Evolutionary conservation across 2,329 filamentous ascomycete genomes (phyloP), one percentile per base, ranked within the genome.

Genomic region (Colletotrichum truncatum): DNA sequence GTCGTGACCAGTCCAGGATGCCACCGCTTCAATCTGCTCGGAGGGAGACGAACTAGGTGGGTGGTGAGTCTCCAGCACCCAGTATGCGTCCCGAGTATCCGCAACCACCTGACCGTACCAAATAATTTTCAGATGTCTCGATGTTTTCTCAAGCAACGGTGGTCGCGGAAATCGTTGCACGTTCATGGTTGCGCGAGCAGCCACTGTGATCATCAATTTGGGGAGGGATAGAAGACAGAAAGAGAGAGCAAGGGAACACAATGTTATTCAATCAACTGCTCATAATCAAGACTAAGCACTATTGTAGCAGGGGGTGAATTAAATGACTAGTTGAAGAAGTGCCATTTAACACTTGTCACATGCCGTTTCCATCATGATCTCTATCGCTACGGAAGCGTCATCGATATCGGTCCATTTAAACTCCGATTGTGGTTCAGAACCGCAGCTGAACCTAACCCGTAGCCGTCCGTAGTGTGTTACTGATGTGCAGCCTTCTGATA

Each of bases 31-130:
- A n/a, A n/a, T n/a, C n/a, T n/a, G n/a, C n/a, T n/a, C n/a, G n/a
- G n/a, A n/a, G n/a, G n/a, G n/a, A 18, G 12, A 78, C 79, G 49
- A 71, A 87, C 84, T 89, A 5, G 87, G 88, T 32, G 87, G 85
- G 69, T 89, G 87, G 68, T 86, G 85, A 16, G 87, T 89, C 73
- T 90, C 87, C 32, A 90, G 77, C 4, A 87, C 86, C 87, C 87
- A 89, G 72, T 84, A 89, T 3, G 83, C 86, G 46, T 86, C 81
- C 58, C 78, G 83, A 6, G 87, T 89, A 43, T 89, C 85, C 10
- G 86, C 87, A 66, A 90, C 83, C 51, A 82, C 76, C 46, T 83
- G 76, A 18, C 82, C 84, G 25, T 83, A 78, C 81, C 85, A 89
- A 72, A 82, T 85, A 67, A 90, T 82, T 68, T 82, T 80, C 48